These are phyloP conservation scores for Barbarea vulgaris DNA, from an alignment of 345 rosid genomes.

Conservation along the genomic window DNA sequence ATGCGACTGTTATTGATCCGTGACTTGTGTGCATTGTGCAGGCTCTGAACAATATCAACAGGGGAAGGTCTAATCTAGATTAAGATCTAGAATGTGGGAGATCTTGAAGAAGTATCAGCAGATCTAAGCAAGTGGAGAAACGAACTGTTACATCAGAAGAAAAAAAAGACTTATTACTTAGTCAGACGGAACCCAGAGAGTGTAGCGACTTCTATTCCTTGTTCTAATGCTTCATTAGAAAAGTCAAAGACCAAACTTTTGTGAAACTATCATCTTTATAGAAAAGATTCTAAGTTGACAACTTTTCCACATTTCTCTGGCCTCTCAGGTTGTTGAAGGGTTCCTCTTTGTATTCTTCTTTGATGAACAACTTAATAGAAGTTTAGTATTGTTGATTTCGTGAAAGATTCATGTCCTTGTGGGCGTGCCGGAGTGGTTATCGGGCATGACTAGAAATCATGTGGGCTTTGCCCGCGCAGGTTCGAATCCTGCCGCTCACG, in stretches of 20 bases:
- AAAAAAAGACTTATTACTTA: background rate
- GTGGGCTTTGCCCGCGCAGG: constrained; percentile 93
- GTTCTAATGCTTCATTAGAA: constrained; percentile 17
- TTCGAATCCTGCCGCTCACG: constrained; percentile 61
- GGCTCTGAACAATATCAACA: constrained; percentile 10
- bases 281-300: constrained; percentile 2
- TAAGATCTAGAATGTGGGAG: background rate
- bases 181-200: constrained; percentile 2
- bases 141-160: background rate
- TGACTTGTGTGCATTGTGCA: background rate
- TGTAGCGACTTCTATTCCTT: constrained; percentile 10
- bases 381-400: background rate
- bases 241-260: constrained; percentile 29
- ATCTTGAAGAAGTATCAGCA: background rate
- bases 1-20: background rate
- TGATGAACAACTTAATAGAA: background rate
- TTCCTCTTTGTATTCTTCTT: background rate
- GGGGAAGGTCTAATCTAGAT: background rate
- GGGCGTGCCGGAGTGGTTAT: constrained; percentile 49
- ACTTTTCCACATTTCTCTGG: background rate
- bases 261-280: constrained; percentile 3
- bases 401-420: background rate
- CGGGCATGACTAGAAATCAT: constrained; percentile 90
- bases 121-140: background rate
- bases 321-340: constrained; percentile 9